Conservation (phyloP, 768 basidiomycete genomes). For the Panellus pusillus region DNA sequence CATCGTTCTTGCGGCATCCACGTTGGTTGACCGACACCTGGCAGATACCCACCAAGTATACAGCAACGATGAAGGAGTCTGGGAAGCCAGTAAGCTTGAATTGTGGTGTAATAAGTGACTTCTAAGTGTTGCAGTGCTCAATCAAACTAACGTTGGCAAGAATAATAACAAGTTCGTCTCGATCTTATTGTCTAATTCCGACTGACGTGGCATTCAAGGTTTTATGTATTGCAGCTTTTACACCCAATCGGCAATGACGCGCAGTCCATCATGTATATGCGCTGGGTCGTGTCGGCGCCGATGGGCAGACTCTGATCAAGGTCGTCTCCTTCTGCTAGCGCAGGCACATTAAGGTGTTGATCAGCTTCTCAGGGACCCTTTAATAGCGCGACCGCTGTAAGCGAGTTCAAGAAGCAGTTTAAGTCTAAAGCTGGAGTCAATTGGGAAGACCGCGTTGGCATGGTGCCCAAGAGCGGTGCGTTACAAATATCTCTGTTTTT, state of each 20-base stretch:
- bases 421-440: slow-evolving; percentile 47
- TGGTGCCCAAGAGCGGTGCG: slow-evolving; percentile 51
- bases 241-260: slow-evolving; percentile 44
- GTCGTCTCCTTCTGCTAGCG: slow-evolving; percentile 25
- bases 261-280: slow-evolving; percentile 44
- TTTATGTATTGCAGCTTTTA: slow-evolving; percentile 59
- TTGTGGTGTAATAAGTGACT: too few relatives aligned
- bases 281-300: slow-evolving; percentile 65
- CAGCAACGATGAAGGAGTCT: slow-evolving; percentile 37
- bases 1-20: background rate
- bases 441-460: slow-evolving; percentile 53
- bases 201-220: slow-evolving; percentile 32
- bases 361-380: slow-evolving; percentile 45
- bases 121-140: slow-evolving; percentile 37
- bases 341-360: background rate
- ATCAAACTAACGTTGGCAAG: slow-evolving; percentile 55
- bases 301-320: slow-evolving; percentile 49
- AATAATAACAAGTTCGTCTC: slow-evolving; percentile 47
- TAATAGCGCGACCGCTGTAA: slow-evolving; percentile 35
- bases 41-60: slow-evolving; percentile 56
- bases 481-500: background rate
- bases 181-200: background rate
- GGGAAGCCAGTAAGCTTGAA: slow-evolving; percentile 46
- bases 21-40: background rate
- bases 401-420: slow-evolving; percentile 64